phyloP scores from a whole-genome alignment of 805 yeast species.

The Metschnikowia dekortorum region DNA sequence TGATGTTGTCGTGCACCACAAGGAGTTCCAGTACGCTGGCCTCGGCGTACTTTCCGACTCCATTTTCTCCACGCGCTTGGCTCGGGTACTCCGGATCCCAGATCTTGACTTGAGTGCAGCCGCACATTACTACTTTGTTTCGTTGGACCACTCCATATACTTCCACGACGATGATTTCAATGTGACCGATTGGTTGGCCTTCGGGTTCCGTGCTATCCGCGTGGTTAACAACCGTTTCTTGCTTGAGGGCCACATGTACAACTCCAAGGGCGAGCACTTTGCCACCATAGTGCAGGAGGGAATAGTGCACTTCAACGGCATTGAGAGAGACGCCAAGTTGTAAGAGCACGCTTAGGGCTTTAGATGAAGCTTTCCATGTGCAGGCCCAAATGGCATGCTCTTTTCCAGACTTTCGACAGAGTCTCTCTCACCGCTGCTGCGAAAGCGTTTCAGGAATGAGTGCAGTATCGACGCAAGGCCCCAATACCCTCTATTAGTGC shows the following conservation, averaged over 20 bases:
- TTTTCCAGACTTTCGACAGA: no score
- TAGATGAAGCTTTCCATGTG: background rate
- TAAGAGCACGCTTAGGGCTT: background rate
- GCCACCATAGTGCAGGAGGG: conserved; percentile 70
- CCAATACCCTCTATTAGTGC: no score
- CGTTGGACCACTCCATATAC: conserved; percentile 64
- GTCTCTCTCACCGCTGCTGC: no score
- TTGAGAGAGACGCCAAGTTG: conserved; percentile 17
- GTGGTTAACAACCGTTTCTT: conserved; percentile 51
- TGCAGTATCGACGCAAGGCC: background rate
- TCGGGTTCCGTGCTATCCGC: conserved; percentile 45
- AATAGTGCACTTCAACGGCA: conserved; percentile 31
- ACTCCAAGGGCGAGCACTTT: conserved; percentile 44
- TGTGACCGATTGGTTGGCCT: conserved; percentile 43
- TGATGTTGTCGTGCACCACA: conserved; percentile 14
- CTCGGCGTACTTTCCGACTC: conserved; percentile 59
- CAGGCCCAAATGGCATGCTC: background rate
- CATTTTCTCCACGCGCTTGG: conserved; percentile 47
- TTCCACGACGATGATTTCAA: conserved; percentile 53
- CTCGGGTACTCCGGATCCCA: conserved; percentile 44
- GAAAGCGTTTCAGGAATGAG: background rate
- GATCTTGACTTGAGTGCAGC: conserved; percentile 20
- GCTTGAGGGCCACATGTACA: conserved; percentile 55
- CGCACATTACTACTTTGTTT: conserved; percentile 45
- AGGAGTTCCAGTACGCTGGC: conserved; percentile 44